Percentiles rank a stretch among this genome's conserved stretches.
Evolutionary conservation across 2,329 filamentous ascomycete species (phyloP).

Genomic region (Colletotrichum camelliae): DNA sequence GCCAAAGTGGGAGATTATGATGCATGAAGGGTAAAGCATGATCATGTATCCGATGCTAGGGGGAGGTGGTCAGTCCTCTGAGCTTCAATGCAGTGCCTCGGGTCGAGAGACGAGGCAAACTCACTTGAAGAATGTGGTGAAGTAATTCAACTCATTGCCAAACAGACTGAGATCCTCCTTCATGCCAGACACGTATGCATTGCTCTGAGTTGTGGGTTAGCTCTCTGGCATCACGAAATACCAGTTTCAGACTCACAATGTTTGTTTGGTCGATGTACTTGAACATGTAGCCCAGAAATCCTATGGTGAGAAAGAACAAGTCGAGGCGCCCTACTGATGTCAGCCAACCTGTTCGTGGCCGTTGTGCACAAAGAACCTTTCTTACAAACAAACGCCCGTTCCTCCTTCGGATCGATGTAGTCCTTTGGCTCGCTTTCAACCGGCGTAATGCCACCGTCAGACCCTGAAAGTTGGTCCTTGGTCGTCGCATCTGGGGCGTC

Average conservation of each 20-base stretch:
- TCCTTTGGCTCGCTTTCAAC: not conserved
- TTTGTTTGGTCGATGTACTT: conserved; percentile 17
- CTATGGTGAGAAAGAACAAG: conserved; percentile 5
- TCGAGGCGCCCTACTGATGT: not conserved
- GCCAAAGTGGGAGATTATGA: conserved; percentile 30
- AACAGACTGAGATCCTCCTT: conserved; percentile 29
- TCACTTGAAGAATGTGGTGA: conserved; percentile 25
- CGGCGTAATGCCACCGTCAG: not conserved
- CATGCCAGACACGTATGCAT: conserved; percentile 32
- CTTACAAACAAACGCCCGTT: conserved; percentile 1
- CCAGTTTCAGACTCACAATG: not conserved
- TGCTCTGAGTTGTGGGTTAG: conserved; percentile 12
- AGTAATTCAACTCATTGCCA: conserved; percentile 30
- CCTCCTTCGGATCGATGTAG: conserved; percentile 2
- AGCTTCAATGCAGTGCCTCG: fast-evolving
- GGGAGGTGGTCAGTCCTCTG: not conserved
- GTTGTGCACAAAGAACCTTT: not conserved
- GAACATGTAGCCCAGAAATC: conserved; percentile 12
- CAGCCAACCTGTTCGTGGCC: not conserved
- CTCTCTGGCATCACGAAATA: not conserved
- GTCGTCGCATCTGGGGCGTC: not conserved
- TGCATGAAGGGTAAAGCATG: conserved; percentile 30
- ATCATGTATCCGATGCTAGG: conserved; percentile 26
- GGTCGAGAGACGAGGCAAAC: not conserved
- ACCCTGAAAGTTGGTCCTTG: not conserved